A percentile compares a stretch with the other conserved stretches of the same genome.
Evolutionary conservation across 108 stramenopile species (phyloP).

Genomic region (Bacterosira constricta): DNA sequence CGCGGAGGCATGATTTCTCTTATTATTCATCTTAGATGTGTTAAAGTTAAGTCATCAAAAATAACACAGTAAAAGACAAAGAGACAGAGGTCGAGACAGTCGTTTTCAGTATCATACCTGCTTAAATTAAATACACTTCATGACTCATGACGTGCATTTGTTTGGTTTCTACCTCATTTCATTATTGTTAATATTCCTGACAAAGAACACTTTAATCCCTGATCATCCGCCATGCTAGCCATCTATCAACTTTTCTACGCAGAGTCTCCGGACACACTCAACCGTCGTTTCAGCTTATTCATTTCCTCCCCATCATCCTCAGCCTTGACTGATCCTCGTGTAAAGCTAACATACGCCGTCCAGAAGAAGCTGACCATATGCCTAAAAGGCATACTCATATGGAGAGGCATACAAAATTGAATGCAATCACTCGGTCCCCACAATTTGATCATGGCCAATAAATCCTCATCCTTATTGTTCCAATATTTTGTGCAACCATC

Average conservation of each 20-base stretch:
- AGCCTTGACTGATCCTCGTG: conserved; percentile 70
- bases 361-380: conserved; percentile 92
- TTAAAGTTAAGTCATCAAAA: too few relatives aligned
- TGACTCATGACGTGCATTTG: too few relatives aligned
- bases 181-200: too few relatives aligned
- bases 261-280: conserved; percentile 35
- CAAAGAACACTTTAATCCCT: too few relatives aligned
- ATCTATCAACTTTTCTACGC: neutral
- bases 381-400: conserved; percentile 88
- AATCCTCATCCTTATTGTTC: conserved; percentile 83
- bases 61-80: too few relatives aligned
- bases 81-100: too few relatives aligned
- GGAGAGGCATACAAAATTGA: conserved; percentile 87
- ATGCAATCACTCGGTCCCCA: conserved; percentile 93
- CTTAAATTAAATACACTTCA: too few relatives aligned
- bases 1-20: too few relatives aligned
- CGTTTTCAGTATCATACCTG: too few relatives aligned
- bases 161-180: too few relatives aligned
- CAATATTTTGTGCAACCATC: conserved; percentile 81
- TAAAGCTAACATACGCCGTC: conserved; percentile 92
- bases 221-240: too few relatives aligned
- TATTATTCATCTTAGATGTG: too few relatives aligned
- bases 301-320: conserved; percentile 21
- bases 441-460: conserved; percentile 80
- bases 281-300: conserved; percentile 17